Evolutionary conservation across 1,284 basidiomycete genomes (phyloP).

Genomic region (Sanghuangporus baumii): DNA sequence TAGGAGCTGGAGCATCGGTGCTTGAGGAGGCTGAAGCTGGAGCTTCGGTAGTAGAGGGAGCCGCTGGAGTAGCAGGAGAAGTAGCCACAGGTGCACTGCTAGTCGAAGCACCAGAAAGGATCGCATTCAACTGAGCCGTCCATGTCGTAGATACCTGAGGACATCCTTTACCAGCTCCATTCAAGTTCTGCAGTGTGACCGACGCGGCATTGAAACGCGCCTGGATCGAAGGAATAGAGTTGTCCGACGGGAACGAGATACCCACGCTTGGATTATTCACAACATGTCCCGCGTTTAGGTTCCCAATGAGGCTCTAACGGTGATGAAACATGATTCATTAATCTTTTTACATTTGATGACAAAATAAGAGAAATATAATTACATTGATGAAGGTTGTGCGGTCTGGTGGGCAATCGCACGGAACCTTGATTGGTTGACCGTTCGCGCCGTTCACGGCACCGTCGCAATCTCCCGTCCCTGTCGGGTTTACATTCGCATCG

Average conservation of each 20-base stretch:
- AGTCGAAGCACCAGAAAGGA: constrained; percentile 11
- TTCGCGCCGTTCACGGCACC: constrained; percentile 27
- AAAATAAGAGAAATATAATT: constrained; percentile 7
- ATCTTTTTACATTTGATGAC: neutral
- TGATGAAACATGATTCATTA: neutral
- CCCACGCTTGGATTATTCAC: constrained; percentile 33
- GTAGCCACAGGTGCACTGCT: neutral
- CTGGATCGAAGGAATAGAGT: constrained; percentile 27
- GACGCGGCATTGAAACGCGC: constrained; percentile 32
- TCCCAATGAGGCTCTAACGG: constrained; percentile 26
- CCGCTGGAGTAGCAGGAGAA: neutral
- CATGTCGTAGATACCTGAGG: constrained; percentile 24
- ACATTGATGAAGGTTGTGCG: constrained; percentile 30
- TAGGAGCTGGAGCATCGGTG: constrained; percentile 1
- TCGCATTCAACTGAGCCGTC: constrained; percentile 19
- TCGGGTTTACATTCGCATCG: constrained; percentile 23
- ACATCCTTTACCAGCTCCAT: constrained; percentile 24
- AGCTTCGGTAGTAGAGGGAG: neutral
- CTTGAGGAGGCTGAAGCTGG: neutral
- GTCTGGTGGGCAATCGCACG: constrained; percentile 35
- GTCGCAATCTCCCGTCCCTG: constrained; percentile 31
- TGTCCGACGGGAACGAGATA: constrained; percentile 32
- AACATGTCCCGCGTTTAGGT: constrained; percentile 33
- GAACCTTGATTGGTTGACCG: constrained; percentile 33
- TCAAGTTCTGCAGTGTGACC: constrained; percentile 30